These are phyloP conservation scores for Backusella australiensis DNA, from an alignment of 192 early-diverging fungal genomes.

Conservation along the genomic window DNA sequence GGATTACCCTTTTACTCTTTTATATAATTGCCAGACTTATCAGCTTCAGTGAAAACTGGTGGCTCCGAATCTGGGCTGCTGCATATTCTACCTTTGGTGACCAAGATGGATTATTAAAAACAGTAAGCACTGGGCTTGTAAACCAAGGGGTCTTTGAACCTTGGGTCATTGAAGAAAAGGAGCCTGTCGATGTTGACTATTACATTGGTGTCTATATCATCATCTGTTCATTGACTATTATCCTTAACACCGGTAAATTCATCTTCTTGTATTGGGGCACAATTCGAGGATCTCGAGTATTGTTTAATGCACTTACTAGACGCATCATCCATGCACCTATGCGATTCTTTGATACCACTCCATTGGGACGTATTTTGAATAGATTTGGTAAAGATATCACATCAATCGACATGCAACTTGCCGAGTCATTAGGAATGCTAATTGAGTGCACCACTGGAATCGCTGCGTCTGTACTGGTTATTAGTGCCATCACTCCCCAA, in stretches of 20 bases:
- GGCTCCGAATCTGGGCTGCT: conserved; percentile 18
- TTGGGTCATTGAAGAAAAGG: conserved; percentile 6
- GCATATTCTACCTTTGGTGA: not conserved
- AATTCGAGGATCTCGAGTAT: conserved; percentile 34
- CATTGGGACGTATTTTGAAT: conserved; percentile 79
- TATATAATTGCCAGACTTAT: conserved; percentile 38
- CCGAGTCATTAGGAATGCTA: conserved; percentile 26
- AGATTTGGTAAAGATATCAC: conserved; percentile 83
- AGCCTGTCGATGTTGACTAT: conserved; percentile 34
- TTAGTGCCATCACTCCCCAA: conserved; percentile 41
- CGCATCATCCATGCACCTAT: conserved; percentile 52
- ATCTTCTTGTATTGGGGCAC: conserved; percentile 28
- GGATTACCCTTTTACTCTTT: conserved; percentile 43
- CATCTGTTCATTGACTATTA: conserved; percentile 24
- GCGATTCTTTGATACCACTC: conserved; percentile 69
- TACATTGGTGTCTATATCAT: conserved; percentile 39
- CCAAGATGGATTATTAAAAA: not conserved
- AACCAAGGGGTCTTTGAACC: not conserved
- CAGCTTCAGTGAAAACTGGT: conserved; percentile 41
- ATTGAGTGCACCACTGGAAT: conserved; percentile 36
- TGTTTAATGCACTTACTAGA: conserved; percentile 32
- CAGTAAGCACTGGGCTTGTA: not conserved
- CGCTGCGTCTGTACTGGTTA: conserved; percentile 40
- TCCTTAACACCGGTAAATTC: conserved; percentile 7
- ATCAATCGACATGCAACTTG: conserved; percentile 59